Evolutionary conservation across 371 early-diverging fungal genomes (phyloP).

Genomic region (Mortierella sp.): DNA sequence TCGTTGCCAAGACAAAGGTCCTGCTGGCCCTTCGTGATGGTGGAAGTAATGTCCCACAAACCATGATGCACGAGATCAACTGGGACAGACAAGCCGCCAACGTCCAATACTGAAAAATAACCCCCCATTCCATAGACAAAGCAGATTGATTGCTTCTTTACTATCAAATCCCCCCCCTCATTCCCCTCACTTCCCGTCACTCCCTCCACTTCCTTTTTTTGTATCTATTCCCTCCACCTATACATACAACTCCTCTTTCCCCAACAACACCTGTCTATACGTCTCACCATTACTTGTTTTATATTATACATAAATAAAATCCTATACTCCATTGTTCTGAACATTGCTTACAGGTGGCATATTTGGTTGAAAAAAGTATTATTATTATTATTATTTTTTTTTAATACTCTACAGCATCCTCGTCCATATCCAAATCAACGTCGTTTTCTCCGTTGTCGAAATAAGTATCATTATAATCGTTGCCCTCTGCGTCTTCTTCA

Average conservation of each 20-base stretch:
- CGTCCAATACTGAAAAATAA: conserved; percentile 2
- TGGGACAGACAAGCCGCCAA: conserved; percentile 38
- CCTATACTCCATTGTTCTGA: background rate
- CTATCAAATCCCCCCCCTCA: background rate
- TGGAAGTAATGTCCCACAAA: conserved; percentile 34
- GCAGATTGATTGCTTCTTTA: background rate
- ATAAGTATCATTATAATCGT: conserved; percentile 37
- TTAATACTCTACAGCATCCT: conserved; percentile 34
- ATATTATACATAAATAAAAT: background rate
- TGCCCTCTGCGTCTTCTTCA: conserved; percentile 44
- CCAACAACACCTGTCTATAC: conserved; percentile 25
- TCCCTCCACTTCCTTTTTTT: background rate
- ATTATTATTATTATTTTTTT: too few species aligned
- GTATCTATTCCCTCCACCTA: background rate
- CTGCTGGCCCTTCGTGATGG: conserved; percentile 37
- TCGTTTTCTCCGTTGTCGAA: conserved; percentile 53
- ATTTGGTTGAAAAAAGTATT: too few species aligned
- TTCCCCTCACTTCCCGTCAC: background rate
- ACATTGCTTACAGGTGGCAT: too few species aligned
- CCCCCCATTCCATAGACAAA: background rate
- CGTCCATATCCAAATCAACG: conserved; percentile 39
- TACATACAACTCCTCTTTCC: conserved; percentile 1
- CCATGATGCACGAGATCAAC: conserved; percentile 40
- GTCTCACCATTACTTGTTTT: conserved; percentile 12
- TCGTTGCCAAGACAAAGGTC: conserved; percentile 41